Evolutionary conservation across 192 early-diverging fungal genomes (phyloP).

Genomic region (Backusella mclennaniae): DNA sequence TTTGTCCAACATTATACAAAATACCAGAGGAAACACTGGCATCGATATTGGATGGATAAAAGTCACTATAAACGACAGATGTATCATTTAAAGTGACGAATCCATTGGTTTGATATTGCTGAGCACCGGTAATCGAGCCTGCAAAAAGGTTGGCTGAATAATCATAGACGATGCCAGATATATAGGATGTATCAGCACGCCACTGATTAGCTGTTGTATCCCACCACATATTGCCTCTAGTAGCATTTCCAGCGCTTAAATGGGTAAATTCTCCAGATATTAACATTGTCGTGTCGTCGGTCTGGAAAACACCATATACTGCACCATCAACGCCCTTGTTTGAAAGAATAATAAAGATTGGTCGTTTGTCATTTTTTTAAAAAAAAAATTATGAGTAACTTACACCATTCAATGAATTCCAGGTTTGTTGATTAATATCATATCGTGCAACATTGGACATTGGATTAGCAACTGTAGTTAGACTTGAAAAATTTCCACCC

Average conservation of each 20-base stretch:
- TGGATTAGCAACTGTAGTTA: neutral
- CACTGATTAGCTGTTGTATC: neutral
- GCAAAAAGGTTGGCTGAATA: neutral
- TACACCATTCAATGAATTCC: constrained; percentile 13
- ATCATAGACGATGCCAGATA: constrained; percentile 20
- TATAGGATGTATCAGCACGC: neutral
- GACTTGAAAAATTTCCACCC: constrained; percentile 22
- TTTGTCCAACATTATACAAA: constrained; percentile 2
- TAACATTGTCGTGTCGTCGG: neutral
- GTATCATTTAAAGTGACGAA: constrained; percentile 8
- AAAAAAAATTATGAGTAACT: neutral
- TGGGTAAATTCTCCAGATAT: constrained; percentile 14
- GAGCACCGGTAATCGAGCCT: constrained; percentile 12
- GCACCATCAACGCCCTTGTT: constrained; percentile 17
- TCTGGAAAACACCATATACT: constrained; percentile 4
- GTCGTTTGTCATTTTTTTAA: neutral
- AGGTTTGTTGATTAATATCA: neutral
- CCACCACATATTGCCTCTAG: constrained; percentile 20
- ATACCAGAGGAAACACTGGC: neutral
- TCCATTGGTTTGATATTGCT: constrained; percentile 12
- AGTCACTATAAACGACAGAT: neutral
- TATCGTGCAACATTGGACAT: constrained; percentile 14
- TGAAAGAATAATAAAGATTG: neutral
- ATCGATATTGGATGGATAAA: neutral
- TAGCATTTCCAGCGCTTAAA: neutral